A percentile compares a stretch with the other conserved stretches of the same genome.
Conservation (phyloP, 768 basidiomycete species). For the Auricularia heimuer region DNA sequence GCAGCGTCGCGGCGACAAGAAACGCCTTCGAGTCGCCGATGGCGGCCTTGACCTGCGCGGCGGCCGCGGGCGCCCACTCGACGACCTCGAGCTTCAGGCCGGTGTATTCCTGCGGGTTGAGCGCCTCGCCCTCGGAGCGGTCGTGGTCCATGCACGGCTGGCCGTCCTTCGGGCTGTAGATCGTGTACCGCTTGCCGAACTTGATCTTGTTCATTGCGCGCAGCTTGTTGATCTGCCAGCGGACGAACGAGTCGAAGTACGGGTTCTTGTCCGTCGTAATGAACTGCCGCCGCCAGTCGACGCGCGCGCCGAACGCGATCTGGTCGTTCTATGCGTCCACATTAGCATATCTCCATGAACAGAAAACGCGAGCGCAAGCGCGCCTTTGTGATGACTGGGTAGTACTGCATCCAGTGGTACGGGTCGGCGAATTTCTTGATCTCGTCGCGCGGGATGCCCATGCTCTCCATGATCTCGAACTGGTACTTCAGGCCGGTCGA, state of each 20-base stretch:
- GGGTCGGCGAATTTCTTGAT: conserved; percentile 97
- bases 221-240: conserved; percentile 96
- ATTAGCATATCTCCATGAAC: too few relatives aligned
- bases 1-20: conserved; percentile 90
- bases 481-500: conserved; percentile 91
- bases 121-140: conserved; percentile 85
- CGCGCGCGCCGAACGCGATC: conserved; percentile 80
- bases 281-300: conserved; percentile 95
- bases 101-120: conserved; percentile 94
- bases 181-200: conserved; percentile 96
- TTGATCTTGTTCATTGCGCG: conserved; percentile 85
- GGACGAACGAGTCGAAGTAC: conserved; percentile 93
- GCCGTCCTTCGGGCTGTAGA: conserved; percentile 97
- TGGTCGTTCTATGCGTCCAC: conserved; percentile 46
- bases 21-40: conserved; percentile 74
- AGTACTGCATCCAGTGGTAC: conserved; percentile 84
- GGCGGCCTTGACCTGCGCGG: conserved; percentile 51
- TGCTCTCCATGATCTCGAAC: conserved; percentile 97
- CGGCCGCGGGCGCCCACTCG: conserved; percentile 68
- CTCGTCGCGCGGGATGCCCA: conserved; percentile 76
- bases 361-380: too few relatives aligned
- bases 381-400: conserved; percentile 77
- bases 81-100: conserved; percentile 89
- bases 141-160: conserved; percentile 99
- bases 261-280: conserved; percentile 93